phyloP scores from a whole-genome alignment of 2,329 filamentous ascomycete species.

The Talaromyces sp. region DNA sequence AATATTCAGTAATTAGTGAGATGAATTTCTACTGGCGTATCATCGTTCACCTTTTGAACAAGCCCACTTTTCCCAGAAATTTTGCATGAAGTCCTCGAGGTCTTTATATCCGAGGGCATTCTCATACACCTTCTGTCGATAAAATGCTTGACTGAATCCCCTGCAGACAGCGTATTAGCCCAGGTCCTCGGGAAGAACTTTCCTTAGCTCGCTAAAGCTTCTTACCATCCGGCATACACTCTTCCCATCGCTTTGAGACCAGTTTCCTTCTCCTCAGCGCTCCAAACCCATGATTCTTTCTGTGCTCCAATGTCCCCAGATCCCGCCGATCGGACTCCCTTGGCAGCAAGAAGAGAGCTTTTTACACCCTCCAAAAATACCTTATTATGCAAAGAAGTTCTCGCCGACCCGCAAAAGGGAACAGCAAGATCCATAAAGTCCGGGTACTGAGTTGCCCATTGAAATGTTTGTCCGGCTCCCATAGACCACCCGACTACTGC shows the following conservation, averaged over 20 bases:
- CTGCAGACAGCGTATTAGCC: slow-evolving; percentile 31
- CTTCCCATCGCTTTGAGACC: slow-evolving; percentile 72
- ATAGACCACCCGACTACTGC: slow-evolving; percentile 72
- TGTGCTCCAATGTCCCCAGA: slow-evolving; percentile 50
- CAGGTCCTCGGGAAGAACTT: background rate
- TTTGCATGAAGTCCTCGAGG: slow-evolving; percentile 73
- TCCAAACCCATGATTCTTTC: slow-evolving; percentile 51
- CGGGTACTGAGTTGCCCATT: slow-evolving; percentile 65
- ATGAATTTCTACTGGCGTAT: background rate
- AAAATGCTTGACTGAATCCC: slow-evolving; percentile 80
- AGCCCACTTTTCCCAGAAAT: slow-evolving; percentile 77
- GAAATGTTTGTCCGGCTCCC: slow-evolving; percentile 68
- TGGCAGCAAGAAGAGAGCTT: slow-evolving; percentile 60
- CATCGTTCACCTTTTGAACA: slow-evolving; percentile 61
- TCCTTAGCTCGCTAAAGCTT: background rate
- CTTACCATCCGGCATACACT: slow-evolving; percentile 72
- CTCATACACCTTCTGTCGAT: slow-evolving; percentile 71
- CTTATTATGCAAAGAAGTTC: slow-evolving; percentile 67
- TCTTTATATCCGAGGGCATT: slow-evolving; percentile 65
- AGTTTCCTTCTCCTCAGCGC: slow-evolving; percentile 54
- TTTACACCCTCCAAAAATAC: slow-evolving; percentile 70
- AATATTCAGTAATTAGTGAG: background rate
- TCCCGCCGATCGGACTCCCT: slow-evolving; percentile 57
- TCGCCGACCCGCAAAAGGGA: slow-evolving; percentile 68
- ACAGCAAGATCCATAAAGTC: slow-evolving; percentile 67